Evolutionary conservation across 768 basidiomycete species (phyloP).

Genomic region (Pisolithus albus): DNA sequence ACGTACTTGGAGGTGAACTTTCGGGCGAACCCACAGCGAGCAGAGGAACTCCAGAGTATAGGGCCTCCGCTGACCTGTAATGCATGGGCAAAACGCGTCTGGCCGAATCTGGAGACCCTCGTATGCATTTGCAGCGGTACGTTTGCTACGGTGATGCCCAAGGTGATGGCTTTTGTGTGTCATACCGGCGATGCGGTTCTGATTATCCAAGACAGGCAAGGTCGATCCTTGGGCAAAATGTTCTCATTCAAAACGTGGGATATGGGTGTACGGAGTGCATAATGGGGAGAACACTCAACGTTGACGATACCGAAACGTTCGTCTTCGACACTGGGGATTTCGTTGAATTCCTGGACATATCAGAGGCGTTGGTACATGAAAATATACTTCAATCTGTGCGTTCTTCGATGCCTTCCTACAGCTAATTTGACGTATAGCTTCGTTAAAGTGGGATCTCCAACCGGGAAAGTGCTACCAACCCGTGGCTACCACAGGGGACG

Average conservation of each 20-base stretch:
- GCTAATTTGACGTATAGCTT: neutral
- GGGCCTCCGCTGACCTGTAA: conserved; percentile 7
- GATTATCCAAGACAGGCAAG: neutral
- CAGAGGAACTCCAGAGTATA: conserved; percentile 13
- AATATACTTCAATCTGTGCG: conserved; percentile 14
- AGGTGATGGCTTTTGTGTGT: neutral
- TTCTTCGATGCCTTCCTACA: neutral
- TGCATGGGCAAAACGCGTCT: conserved; percentile 14
- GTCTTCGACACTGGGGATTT: conserved; percentile 2
- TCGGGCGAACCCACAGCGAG: conserved; percentile 10
- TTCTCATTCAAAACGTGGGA: neutral
- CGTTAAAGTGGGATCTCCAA: neutral
- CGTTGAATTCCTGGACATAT: conserved; percentile 15
- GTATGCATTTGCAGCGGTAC: conserved; percentile 7
- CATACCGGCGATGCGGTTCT: neutral
- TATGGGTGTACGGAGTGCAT: conserved; percentile 11
- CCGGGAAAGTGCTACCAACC: neutral
- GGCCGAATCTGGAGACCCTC: conserved; percentile 7
- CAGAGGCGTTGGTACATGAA: conserved; percentile 6
- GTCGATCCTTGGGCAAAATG: neutral
- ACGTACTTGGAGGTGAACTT: conserved; percentile 11
- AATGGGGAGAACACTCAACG: neutral
- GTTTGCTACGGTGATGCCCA: conserved; percentile 8
- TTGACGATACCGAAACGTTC: conserved; percentile 7
- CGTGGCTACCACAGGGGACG: no score